Evolutionary conservation across 257 asterid genomes (phyloP), one percentile per base, ranked within the genome.

Genomic region (Scutellaria baicalensis): DNA sequence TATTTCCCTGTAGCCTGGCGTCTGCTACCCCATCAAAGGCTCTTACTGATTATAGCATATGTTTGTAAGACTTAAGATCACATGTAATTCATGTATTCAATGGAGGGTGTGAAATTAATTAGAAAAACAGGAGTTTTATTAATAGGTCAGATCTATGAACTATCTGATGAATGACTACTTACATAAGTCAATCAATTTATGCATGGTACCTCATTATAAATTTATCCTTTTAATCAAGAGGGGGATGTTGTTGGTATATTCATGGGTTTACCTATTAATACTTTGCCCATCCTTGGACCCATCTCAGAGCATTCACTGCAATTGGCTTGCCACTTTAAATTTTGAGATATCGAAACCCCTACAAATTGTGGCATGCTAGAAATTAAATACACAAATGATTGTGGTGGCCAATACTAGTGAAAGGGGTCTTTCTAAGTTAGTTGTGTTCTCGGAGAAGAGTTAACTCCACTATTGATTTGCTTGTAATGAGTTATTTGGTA

Each of bases 231-330:
- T 17, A 56, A 23, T 8, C 23, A 45, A 39, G 36, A 18, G 59
- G 21, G 23, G 72, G 21, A 12, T 72, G 42, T 61, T 72, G 33
- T 21, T 44, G 45, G 69, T 71, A 60, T 38, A 64, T 71, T 31
- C 33, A 38, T 14, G 62, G 68, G 44, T 58, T 66, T 36, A 36
- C 20, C 20, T 51, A 17, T 33, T 10, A 47, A 38, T 66, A 13
- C 62, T 51, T 35, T 44, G n/a, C 59, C 18, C 14, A 44, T 27
- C 14, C 39, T 20, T 54, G 38, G 64, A 54, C 43, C 50, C 18
- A 13, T 47, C 50, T 47, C 13, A 70, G 36, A 18, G 40, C 39
- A 45, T 20, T 44, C 50, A 63, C 56, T 63, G 56, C 35, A 36
- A 6, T 36, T 48, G 5, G 23, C 50, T 36, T 51, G n/a, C 40